phyloP scores from a whole-genome alignment of 2,329 filamentous ascomycete genomes.

The Penicillium sp. region DNA sequence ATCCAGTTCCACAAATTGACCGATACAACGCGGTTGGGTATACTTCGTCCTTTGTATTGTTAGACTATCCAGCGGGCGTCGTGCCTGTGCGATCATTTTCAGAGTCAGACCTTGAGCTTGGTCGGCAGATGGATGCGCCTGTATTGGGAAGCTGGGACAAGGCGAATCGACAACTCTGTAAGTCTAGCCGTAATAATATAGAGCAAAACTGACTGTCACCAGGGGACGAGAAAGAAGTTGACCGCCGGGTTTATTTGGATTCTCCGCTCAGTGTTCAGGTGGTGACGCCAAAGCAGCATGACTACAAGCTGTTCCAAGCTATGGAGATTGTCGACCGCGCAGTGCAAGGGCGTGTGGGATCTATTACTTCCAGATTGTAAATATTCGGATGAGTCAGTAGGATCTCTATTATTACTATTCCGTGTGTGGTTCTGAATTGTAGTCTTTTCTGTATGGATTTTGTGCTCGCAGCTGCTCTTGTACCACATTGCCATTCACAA shows the following conservation, averaged over 20 bases:
- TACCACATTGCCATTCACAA: too few species aligned
- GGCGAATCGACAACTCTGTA: slow-evolving; percentile 54
- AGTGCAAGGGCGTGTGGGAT: slow-evolving; percentile 16
- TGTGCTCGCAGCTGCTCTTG: too few species aligned
- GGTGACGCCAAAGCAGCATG: slow-evolving; percentile 50
- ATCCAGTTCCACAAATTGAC: slow-evolving; percentile 58
- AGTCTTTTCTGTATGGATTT: too few species aligned
- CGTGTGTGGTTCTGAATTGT: too few species aligned
- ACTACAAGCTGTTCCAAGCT: slow-evolving; percentile 48
- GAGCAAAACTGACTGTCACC: slow-evolving; percentile 2
- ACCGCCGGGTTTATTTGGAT: slow-evolving; percentile 50
- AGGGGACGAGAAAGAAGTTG: slow-evolving; percentile 46
- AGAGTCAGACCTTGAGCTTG: slow-evolving; percentile 47
- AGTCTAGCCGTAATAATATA: slow-evolving; percentile 16
- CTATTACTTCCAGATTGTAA: slow-evolving; percentile 19
- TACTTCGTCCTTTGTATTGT: slow-evolving; percentile 55
- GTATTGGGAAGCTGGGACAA: slow-evolving; percentile 55
- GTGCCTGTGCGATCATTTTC: slow-evolving; percentile 51
- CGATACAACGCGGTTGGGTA: slow-evolving; percentile 59
- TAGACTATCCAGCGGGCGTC: slow-evolving; percentile 57
- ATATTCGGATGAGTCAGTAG: too few species aligned
- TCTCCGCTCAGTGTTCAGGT: slow-evolving; percentile 54
- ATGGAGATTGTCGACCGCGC: slow-evolving; percentile 50
- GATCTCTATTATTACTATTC: too few species aligned
- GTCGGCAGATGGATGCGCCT: slow-evolving; percentile 40